These are phyloP conservation scores for Cercospora sesami DNA, from an alignment of 2,329 filamentous ascomycete species.

Conservation along the genomic window DNA sequence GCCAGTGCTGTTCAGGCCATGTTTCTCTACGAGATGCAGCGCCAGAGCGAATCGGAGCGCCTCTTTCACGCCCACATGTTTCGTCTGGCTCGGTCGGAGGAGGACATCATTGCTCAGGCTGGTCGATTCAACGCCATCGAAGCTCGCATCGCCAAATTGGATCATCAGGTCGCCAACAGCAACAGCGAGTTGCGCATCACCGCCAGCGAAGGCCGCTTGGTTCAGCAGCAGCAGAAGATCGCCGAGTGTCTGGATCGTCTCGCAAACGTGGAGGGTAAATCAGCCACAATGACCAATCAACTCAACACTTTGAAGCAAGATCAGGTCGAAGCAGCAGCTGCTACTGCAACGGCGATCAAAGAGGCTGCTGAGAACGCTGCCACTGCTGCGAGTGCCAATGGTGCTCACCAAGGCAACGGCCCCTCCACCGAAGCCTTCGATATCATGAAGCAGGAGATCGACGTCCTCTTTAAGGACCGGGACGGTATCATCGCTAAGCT, in stretches of 20 bases:
- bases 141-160: slow-evolving; percentile 19
- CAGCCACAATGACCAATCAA: not conserved
- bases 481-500: slow-evolving; percentile 26
- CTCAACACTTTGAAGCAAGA: slow-evolving; percentile 10
- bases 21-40: slow-evolving; percentile 35
- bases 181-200: slow-evolving; percentile 24
- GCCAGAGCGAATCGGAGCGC: slow-evolving; percentile 31
- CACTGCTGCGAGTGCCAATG: not conserved
- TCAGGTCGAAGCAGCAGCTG: slow-evolving; percentile 10
- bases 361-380: not conserved
- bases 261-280: slow-evolving; percentile 9
- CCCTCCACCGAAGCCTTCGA: not conserved
- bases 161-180: slow-evolving; percentile 20
- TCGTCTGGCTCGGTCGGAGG: slow-evolving; percentile 21
- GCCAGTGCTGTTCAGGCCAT: slow-evolving; percentile 32
- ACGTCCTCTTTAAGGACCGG: slow-evolving; percentile 28
- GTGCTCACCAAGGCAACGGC: not conserved
- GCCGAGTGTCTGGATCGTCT: slow-evolving; percentile 10
- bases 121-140: slow-evolving; percentile 21
- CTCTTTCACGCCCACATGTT: slow-evolving; percentile 34
- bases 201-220: slow-evolving; percentile 18
- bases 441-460: slow-evolving; percentile 24
- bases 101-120: slow-evolving; percentile 13
- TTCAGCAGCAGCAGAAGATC: slow-evolving; percentile 17
- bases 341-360: not conserved